Percentiles rank a stretch among this genome's conserved stretches.
Evolutionary conservation across 1,284 basidiomycete species (phyloP).

Genomic region (Prillingera fragicola): DNA sequence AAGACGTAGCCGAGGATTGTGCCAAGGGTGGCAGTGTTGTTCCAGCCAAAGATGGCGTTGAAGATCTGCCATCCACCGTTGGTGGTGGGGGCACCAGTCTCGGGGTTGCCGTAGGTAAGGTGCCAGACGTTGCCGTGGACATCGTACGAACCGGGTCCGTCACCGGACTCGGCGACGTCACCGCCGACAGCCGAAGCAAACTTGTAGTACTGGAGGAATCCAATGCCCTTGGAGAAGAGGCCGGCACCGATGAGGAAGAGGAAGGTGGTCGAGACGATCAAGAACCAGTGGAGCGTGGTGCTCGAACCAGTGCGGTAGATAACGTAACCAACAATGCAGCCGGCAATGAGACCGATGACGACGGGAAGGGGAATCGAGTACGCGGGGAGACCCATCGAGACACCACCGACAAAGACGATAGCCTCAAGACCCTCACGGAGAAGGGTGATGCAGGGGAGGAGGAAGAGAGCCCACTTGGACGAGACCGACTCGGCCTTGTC

Average conservation of each 20-base stretch:
- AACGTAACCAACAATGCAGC: constrained; percentile 56
- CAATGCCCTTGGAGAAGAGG: constrained; percentile 65
- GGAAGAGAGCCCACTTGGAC: constrained; percentile 77
- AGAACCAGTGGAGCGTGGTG: constrained; percentile 60
- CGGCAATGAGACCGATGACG: constrained; percentile 72
- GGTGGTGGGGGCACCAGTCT: constrained; percentile 50
- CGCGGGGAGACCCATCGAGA: constrained; percentile 72
- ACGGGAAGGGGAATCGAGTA: constrained; percentile 81
- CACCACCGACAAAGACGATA: constrained; percentile 87
- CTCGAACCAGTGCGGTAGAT: constrained; percentile 49
- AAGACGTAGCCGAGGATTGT: constrained; percentile 67
- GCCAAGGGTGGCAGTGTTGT: constrained; percentile 55
- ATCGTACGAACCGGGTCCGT: constrained; percentile 54
- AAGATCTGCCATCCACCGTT: constrained; percentile 48
- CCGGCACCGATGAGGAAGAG: constrained; percentile 87
- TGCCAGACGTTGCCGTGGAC: constrained; percentile 72
- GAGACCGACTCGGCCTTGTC: constrained; percentile 44
- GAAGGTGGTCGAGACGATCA: constrained; percentile 81
- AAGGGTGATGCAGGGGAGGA: constrained; percentile 83
- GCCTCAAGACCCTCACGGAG: constrained; percentile 84
- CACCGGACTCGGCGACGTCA: constrained; percentile 64
- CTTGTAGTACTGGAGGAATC: constrained; percentile 61
- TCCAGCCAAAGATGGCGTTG: constrained; percentile 49
- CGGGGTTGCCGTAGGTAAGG: constrained; percentile 71
- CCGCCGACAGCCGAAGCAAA: constrained; percentile 57